Percentiles rank a stretch among this genome's conserved stretches.
phyloP scores from a whole-genome alignment of 768 basidiomycete genomes.

The Xerocomellus intermedius region DNA sequence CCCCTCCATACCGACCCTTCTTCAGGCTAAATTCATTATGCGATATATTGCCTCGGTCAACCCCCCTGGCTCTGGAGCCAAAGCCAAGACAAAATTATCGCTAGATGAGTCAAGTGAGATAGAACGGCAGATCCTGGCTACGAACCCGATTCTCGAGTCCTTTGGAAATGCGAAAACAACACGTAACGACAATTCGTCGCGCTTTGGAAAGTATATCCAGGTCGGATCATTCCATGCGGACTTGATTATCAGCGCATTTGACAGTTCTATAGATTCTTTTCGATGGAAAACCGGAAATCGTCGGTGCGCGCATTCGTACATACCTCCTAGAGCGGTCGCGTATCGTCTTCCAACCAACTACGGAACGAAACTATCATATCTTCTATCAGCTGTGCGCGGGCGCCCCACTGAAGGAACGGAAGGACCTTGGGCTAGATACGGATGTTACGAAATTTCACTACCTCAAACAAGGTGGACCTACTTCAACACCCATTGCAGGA shows the following conservation, averaged over 20 bases:
- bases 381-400: conserved; percentile 99
- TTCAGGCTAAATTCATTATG: conserved; percentile 96
- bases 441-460: conserved; percentile 89
- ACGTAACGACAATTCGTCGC: conserved; percentile 97
- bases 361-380: conserved; percentile 98
- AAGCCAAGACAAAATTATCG: conserved; percentile 67
- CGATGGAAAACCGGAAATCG: conserved; percentile 93
- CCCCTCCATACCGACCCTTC: conserved; percentile 3
- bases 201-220: conserved; percentile 99
- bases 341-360: conserved; percentile 94
- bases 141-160: conserved; percentile 98
- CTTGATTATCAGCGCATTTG: not conserved
- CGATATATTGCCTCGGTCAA: conserved; percentile 98
- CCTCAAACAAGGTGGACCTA: conserved; percentile 88
- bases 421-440: conserved; percentile 86
- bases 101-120: conserved; percentile 90
- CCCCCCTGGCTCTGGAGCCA: conserved; percentile 62
- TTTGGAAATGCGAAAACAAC: conserved; percentile 99
- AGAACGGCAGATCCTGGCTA: conserved; percentile 95
- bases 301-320: conserved; percentile 97
- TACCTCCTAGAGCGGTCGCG: conserved; percentile 97
- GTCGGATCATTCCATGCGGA: conserved; percentile 30
- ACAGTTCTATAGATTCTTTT: conserved; percentile 76
- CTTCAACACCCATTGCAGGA: conserved; percentile 81
- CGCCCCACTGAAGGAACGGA: conserved; percentile 91